These are phyloP conservation scores for Olyra latifolia DNA, from an alignment of 176 grass and related monocot species.

Conservation along the genomic window DNA sequence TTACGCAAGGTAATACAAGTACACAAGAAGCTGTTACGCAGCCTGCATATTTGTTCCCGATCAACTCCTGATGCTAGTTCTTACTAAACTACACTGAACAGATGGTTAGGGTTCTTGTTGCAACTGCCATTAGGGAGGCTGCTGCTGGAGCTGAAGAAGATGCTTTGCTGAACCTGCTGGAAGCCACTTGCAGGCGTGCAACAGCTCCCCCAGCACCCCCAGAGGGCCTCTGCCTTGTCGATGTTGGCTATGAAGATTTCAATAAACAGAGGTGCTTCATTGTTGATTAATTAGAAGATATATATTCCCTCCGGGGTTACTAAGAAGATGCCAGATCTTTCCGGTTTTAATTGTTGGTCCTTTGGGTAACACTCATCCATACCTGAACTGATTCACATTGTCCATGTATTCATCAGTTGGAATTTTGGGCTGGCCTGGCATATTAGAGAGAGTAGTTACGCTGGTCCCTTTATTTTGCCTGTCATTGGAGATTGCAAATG, in stretches of 20 bases:
- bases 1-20: conserved; percentile 73
- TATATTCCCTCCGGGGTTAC: neutral
- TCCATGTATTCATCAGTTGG: neutral
- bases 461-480: neutral
- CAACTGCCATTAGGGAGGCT: conserved; percentile 85
- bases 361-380: neutral
- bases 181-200: conserved; percentile 80
- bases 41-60: neutral
- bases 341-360: neutral
- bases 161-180: conserved; percentile 72
- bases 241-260: conserved; percentile 83
- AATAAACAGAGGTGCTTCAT: conserved; percentile 62
- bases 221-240: conserved; percentile 84
- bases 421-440: neutral
- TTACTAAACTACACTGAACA: conserved; percentile 22
- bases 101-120: conserved; percentile 93
- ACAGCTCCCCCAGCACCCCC: conserved; percentile 87
- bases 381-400: neutral
- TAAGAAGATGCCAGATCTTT: neutral
- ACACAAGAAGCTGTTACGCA: neutral
- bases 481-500: neutral
- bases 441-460: neutral
- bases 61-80: neutral
- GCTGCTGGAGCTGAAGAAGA: conserved; percentile 67
- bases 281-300: conserved; percentile 32